Evolutionary conservation across 306 rosid genomes (phyloP), one percentile per base, ranked within the genome.

Genomic region (Quercus variabilis): DNA sequence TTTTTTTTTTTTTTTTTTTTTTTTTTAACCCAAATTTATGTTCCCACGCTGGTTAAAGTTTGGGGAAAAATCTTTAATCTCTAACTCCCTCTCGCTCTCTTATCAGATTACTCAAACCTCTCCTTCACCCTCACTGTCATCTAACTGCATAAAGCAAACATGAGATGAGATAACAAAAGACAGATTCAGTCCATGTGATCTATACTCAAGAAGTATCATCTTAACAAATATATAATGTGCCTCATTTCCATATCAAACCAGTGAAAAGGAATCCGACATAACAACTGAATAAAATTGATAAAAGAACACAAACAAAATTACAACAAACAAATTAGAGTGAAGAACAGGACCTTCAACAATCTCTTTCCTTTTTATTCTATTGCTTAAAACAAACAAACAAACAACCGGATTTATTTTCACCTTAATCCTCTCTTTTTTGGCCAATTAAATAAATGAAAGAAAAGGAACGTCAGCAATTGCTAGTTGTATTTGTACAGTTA

Each of bases 261-360:
- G 93, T 86, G 95, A 90, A 87, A 85, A 87, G 86, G 83, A 92
- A 92, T 90, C 93, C 96, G 90, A 95, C 71, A 78, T 80, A 79
- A 81, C 81, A 86, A 52, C 75, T 75, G 76, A 73, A 79, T 80
- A 80, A 69, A 81, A 74, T 67, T 23, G 35, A 51, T 56, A 80
- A 77, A 60, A 76, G 31, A 31, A 71, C 58, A 38, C 33, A 49
- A 20, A 56, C 23, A 71, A 19, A 38, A 18, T 35, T 35, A 62
- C 28, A 83, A 82, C 62, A 78, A 83, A 69, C 70, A 52, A 76
- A 79, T n/a, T n/a, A n/a, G 83, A 76, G 55, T 52, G 55, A 88
- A 80, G 83, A 80, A 73, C 71, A 52, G 80, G 58, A 79, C 81
- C 83, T 85, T 71, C 76, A 78, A 63, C 77, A 56, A 28, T 83